A percentile compares a stretch with the other conserved stretches of the same genome.
These are phyloP conservation scores for Collybia nuda DNA, from an alignment of 768 basidiomycete genomes.

Conservation along the genomic window DNA sequence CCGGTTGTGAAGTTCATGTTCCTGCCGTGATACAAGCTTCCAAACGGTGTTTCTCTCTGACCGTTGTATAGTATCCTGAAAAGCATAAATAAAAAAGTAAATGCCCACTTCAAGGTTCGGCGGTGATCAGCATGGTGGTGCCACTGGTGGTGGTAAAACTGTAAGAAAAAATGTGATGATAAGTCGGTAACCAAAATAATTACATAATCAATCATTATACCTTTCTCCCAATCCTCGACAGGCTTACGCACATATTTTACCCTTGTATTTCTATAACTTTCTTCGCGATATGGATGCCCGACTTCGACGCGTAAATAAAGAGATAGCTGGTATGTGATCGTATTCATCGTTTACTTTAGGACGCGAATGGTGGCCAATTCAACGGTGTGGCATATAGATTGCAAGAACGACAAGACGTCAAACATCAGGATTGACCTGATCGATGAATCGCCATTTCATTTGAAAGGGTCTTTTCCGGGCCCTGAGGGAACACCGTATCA, in stretches of 20 bases:
- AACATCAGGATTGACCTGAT: slow-evolving; percentile 84
- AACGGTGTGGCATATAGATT: slow-evolving; percentile 51
- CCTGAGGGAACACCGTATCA: slow-evolving; percentile 93
- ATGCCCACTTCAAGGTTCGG: too few relatives aligned
- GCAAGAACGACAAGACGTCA: slow-evolving; percentile 93
- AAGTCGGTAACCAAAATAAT: not conserved
- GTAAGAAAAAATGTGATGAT: too few relatives aligned
- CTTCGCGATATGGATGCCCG: slow-evolving; percentile 72
- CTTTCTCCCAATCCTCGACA: slow-evolving; percentile 3
- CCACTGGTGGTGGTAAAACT: too few relatives aligned
- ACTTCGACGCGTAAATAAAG: slow-evolving; percentile 89
- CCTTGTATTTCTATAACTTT: slow-evolving; percentile 10
- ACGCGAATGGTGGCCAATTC: not conserved
- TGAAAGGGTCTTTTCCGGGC: slow-evolving; percentile 88
- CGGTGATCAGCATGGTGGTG: too few relatives aligned
- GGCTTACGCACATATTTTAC: not conserved
- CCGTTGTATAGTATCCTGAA: not conserved
- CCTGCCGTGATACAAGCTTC: not conserved
- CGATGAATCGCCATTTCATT: slow-evolving; percentile 88
- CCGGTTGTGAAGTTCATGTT: too few relatives aligned
- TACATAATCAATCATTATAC: slow-evolving; percentile 5
- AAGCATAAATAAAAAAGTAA: not conserved
- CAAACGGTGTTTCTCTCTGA: not conserved
- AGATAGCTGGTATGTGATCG: slow-evolving; percentile 67
- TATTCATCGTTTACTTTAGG: slow-evolving; percentile 11